phyloP scores from a whole-genome alignment of 2,329 filamentous ascomycete genomes.

The Paecilomyces formosus region DNA sequence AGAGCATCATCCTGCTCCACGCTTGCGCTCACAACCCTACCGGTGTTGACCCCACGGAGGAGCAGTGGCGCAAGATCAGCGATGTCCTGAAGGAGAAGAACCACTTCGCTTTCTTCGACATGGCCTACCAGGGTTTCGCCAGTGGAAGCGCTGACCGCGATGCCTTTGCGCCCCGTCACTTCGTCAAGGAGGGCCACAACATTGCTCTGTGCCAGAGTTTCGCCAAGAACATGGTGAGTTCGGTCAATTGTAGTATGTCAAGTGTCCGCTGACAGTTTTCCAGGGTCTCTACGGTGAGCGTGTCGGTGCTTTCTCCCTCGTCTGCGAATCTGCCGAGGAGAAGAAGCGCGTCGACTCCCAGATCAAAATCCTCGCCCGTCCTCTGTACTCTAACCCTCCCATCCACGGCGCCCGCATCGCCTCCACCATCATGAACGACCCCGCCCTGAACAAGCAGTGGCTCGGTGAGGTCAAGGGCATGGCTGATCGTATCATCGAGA shows the following conservation, averaged over 20 bases:
- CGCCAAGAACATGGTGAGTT: conserved; percentile 92
- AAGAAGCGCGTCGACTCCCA: conserved; percentile 95
- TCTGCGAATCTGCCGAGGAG: conserved; percentile 77
- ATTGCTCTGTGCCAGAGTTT: conserved; percentile 87
- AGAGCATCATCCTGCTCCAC: conserved; percentile 87
- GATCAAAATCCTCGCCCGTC: conserved; percentile 95
- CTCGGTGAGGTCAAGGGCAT: conserved; percentile 94
- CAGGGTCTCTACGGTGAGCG: conserved; percentile 97
- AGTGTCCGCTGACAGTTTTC: conserved; percentile 6
- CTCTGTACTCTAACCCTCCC: conserved; percentile 96
- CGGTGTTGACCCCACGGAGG: conserved; percentile 82
- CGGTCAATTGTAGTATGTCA: neutral
- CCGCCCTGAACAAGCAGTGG: conserved; percentile 85
- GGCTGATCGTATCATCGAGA: conserved; percentile 98
- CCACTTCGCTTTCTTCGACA: conserved; percentile 97
- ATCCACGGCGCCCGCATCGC: conserved; percentile 94
- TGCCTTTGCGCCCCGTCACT: conserved; percentile 88
- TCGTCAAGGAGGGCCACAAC: conserved; percentile 85
- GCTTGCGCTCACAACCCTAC: conserved; percentile 98
- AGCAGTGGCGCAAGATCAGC: conserved; percentile 91
- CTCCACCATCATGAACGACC: conserved; percentile 80
- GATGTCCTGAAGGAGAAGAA: conserved; percentile 74
- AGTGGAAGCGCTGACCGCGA: conserved; percentile 87
- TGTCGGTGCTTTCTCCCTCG: conserved; percentile 91
- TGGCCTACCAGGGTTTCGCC: conserved; percentile 98